phyloP scores from a whole-genome alignment of 495 filamentous ascomycete genomes.

The Amniculicola lignicola region DNA sequence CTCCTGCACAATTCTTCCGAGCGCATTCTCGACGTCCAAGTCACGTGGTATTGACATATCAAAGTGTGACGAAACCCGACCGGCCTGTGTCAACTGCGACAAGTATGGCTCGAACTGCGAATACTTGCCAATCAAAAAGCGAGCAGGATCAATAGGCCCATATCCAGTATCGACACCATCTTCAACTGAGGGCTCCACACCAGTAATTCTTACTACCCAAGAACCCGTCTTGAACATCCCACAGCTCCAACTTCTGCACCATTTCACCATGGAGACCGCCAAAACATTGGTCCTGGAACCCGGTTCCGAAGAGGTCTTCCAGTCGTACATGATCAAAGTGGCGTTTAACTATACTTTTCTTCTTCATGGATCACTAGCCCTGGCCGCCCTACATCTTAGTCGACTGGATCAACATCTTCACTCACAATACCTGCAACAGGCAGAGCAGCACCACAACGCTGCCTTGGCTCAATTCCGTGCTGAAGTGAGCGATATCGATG shows the following conservation, averaged over 20 bases:
- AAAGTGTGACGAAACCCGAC: slow-evolving; percentile 26
- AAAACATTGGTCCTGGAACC: slow-evolving; percentile 1
- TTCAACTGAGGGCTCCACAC: neutral
- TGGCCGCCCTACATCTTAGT: slow-evolving; percentile 29
- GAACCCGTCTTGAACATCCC: slow-evolving; percentile 3
- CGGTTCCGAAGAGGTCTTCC: neutral
- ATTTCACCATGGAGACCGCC: slow-evolving; percentile 12
- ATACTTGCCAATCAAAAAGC: slow-evolving; percentile 13
- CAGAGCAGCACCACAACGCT: slow-evolving; percentile 18
- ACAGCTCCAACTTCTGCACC: slow-evolving; percentile 27
- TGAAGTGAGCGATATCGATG: slow-evolving; percentile 11
- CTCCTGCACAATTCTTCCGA: too few relatives aligned
- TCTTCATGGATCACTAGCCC: slow-evolving; percentile 20
- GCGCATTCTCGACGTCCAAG: too few relatives aligned
- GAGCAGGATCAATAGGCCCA: neutral
- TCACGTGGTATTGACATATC: too few relatives aligned
- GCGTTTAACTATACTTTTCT: slow-evolving; percentile 21
- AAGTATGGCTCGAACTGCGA: slow-evolving; percentile 22
- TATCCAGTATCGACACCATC: slow-evolving; percentile 17
- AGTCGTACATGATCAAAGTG: slow-evolving; percentile 8
- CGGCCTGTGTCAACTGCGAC: slow-evolving; percentile 22
- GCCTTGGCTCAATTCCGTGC: slow-evolving; percentile 12
- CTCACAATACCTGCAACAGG: slow-evolving; percentile 11
- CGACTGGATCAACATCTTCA: slow-evolving; percentile 2
- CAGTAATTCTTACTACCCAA: neutral